Evolutionary conservation across 495 filamentous ascomycete species (phyloP).

Genomic region (Aspergillus bertholletiae): DNA sequence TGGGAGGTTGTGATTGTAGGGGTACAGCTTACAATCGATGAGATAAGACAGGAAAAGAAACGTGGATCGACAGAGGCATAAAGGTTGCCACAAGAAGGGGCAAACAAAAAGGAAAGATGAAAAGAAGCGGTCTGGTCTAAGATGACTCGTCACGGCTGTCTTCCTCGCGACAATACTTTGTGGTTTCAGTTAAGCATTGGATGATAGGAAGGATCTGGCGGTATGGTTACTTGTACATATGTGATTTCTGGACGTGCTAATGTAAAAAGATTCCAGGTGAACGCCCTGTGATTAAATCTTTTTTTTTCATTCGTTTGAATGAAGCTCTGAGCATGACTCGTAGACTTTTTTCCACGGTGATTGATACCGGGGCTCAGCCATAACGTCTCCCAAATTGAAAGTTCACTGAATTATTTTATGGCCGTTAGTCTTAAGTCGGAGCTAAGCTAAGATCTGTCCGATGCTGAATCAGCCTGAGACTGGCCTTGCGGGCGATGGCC

Average conservation of each 20-base stretch:
- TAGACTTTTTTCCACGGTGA: background rate
- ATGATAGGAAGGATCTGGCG: background rate
- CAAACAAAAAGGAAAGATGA: background rate
- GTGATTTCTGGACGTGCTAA: background rate
- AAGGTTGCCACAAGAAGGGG: background rate
- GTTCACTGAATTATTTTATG: no score
- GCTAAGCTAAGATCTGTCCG: background rate
- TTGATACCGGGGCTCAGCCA: background rate
- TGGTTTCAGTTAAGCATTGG: background rate
- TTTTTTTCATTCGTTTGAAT: no score
- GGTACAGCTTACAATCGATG: conserved; percentile 54
- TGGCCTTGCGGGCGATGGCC: background rate
- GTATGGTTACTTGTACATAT: background rate
- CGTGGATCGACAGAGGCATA: background rate
- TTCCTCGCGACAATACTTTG: background rate
- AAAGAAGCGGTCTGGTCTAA: background rate
- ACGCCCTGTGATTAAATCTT: background rate
- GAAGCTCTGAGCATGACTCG: background rate
- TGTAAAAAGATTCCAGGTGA: background rate
- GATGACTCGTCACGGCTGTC: background rate
- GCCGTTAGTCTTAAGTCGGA: background rate
- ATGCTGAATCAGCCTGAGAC: background rate
- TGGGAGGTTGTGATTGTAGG: conserved; percentile 69
- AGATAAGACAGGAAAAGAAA: conserved; percentile 32
- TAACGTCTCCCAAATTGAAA: no score